These are phyloP conservation scores for Pulveroboletus sp. DNA, from an alignment of 768 basidiomycete species.

Conservation along the genomic window DNA sequence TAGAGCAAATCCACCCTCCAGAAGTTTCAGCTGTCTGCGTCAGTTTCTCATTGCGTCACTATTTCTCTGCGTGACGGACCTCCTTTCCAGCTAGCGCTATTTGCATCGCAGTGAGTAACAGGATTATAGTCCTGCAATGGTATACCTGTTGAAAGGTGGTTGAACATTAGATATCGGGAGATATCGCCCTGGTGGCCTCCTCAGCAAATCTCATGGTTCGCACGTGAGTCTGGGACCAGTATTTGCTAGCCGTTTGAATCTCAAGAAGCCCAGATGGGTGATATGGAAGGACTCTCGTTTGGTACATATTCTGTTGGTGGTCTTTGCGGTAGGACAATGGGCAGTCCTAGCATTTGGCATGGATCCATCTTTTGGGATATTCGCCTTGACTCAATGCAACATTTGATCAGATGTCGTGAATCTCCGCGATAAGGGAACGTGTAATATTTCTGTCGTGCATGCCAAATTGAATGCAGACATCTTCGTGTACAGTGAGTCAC, in stretches of 20 bases:
- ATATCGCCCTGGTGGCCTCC: slow-evolving; percentile 13
- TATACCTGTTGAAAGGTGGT: not conserved
- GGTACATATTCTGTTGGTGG: slow-evolving; percentile 14
- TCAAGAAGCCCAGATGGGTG: slow-evolving; percentile 20
- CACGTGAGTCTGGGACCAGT: slow-evolving; percentile 13
- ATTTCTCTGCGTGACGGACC: not conserved
- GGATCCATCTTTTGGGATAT: not conserved
- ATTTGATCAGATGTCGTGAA: slow-evolving; percentile 13
- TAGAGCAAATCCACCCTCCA: not conserved
- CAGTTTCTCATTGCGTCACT: slow-evolving; percentile 1
- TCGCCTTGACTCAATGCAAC: not conserved
- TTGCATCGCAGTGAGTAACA: slow-evolving; percentile 12
- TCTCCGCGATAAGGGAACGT: not conserved
- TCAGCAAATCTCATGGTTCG: slow-evolving; percentile 29
- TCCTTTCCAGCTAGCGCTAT: slow-evolving; percentile 4
- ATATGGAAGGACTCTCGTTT: slow-evolving; percentile 20
- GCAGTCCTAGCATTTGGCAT: slow-evolving; percentile 13
- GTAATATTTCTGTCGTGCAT: not conserved
- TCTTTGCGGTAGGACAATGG: slow-evolving; percentile 22
- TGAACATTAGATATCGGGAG: slow-evolving; percentile 8
- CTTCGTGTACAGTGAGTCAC: slow-evolving; percentile 19
- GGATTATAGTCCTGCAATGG: not conserved
- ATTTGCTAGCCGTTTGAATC: not conserved
- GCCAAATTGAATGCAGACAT: slow-evolving; percentile 2
- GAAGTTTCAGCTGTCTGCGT: slow-evolving; percentile 12